Conservation (phyloP, 306 rosid genomes). For the Cucurbita argyrosperma region DNA sequence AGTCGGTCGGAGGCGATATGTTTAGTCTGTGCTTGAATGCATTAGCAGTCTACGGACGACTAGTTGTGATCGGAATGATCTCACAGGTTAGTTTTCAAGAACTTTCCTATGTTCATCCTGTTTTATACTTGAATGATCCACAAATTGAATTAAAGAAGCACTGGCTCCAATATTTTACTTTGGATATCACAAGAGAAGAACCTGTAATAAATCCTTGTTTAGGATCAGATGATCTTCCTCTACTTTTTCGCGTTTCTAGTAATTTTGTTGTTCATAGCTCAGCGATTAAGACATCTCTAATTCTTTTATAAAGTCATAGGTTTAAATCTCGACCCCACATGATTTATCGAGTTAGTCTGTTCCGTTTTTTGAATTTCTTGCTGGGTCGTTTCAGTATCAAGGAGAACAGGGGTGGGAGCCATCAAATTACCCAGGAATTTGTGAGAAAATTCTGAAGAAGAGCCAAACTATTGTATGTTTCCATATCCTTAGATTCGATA, state of each 20-base stretch:
- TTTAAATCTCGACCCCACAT: not conserved
- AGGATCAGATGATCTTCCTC: no score
- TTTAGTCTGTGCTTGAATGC: conserved; percentile 72
- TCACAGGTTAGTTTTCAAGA: conserved; percentile 52
- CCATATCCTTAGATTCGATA: not conserved
- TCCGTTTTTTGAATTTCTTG: not conserved
- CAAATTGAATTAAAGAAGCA: no score
- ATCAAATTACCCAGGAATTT: conserved; percentile 75
- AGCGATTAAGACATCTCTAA: no score
- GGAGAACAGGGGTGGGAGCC: conserved; percentile 93
- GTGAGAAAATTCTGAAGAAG: conserved; percentile 69
- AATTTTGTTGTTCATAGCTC: not conserved
- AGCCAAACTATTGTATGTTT: conserved; percentile 90
- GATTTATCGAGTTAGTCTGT: not conserved
- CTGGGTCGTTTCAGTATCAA: conserved; percentile 56
- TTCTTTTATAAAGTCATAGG: no score
- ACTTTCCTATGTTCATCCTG: not conserved
- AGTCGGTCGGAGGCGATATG: conserved; percentile 97
- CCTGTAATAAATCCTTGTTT: no score
- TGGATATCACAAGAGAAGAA: no score
- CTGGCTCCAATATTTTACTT: no score
- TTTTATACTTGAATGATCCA: not conserved
- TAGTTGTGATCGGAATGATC: conserved; percentile 91
- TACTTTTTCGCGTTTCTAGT: no score
- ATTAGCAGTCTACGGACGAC: conserved; percentile 65